Evolutionary conservation across 176 grass and related monocot genomes (phyloP).

Genomic region (Stipa capillata): DNA sequence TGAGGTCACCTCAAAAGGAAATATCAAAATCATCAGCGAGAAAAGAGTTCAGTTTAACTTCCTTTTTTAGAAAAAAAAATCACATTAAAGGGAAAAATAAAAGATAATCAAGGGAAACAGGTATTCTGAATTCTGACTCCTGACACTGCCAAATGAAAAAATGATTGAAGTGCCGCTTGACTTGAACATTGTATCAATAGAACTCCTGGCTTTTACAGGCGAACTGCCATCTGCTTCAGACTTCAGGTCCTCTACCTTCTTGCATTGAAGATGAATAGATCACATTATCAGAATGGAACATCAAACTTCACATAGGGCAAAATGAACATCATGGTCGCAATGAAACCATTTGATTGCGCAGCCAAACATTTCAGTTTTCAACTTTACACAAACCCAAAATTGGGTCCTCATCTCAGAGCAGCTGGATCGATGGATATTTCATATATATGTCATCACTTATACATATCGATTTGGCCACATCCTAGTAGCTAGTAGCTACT

Average conservation of each 20-base stretch:
- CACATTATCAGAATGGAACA: background rate
- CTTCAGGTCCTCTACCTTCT: background rate
- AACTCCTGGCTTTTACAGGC: background rate
- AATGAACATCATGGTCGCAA: background rate
- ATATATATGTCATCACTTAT: constrained; percentile 2
- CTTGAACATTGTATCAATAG: background rate
- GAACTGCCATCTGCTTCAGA: background rate
- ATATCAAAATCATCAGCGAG: too few relatives aligned
- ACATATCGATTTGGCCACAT: constrained; percentile 6
- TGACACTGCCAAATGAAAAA: background rate
- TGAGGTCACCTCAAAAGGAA: too few relatives aligned
- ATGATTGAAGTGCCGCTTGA: background rate
- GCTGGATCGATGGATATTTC: constrained; percentile 30
- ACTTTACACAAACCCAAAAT: constrained; percentile 29
- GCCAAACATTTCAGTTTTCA: background rate
- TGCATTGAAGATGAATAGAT: background rate
- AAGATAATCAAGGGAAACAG: too few relatives aligned
- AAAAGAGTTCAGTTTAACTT: too few relatives aligned
- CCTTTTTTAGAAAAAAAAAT: too few relatives aligned
- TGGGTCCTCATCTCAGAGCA: constrained; percentile 33
- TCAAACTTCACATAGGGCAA: background rate
- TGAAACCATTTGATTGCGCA: background rate
- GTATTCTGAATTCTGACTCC: background rate
- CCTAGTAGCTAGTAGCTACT: constrained; percentile 22
- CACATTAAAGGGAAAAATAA: too few relatives aligned